These are phyloP conservation scores for Candida incommunis DNA, from an alignment of 805 yeast species.

Conservation along the genomic window DNA sequence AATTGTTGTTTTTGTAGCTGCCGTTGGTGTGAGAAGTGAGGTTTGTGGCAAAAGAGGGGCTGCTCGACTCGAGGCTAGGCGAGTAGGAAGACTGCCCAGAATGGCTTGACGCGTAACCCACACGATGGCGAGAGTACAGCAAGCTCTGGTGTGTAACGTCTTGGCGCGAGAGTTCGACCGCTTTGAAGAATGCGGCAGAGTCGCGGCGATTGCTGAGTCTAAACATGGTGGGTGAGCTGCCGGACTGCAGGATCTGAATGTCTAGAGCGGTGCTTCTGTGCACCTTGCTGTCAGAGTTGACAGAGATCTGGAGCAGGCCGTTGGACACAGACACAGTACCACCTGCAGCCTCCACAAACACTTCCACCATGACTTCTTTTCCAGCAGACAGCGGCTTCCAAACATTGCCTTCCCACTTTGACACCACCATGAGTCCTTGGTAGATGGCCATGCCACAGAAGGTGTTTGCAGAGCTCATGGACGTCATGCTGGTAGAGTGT, in stretches of 20 bases:
- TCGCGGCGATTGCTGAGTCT: neutral
- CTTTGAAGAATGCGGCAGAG: neutral
- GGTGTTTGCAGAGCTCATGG: neutral
- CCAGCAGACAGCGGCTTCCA: neutral
- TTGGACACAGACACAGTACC: neutral
- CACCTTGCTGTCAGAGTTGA: neutral
- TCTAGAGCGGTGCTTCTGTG: neutral
- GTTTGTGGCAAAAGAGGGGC: neutral
- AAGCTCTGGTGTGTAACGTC: constrained; percentile 1
- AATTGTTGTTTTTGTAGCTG: no score
- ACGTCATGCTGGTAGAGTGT: neutral
- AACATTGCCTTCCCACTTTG: neutral
- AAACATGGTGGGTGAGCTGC: neutral
- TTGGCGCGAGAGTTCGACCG: neutral
- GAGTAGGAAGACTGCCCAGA: neutral
- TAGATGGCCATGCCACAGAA: neutral
- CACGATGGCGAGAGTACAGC: neutral
- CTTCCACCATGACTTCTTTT: neutral
- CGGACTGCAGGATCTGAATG: neutral
- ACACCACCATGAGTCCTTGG: neutral
- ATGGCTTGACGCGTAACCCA: neutral
- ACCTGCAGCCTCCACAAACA: neutral
- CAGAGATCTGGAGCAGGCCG: neutral
- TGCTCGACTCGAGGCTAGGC: neutral
- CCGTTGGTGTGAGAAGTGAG: neutral